Conservation (phyloP, 139 green algal genomes). For the Closterium sp. region DNA sequence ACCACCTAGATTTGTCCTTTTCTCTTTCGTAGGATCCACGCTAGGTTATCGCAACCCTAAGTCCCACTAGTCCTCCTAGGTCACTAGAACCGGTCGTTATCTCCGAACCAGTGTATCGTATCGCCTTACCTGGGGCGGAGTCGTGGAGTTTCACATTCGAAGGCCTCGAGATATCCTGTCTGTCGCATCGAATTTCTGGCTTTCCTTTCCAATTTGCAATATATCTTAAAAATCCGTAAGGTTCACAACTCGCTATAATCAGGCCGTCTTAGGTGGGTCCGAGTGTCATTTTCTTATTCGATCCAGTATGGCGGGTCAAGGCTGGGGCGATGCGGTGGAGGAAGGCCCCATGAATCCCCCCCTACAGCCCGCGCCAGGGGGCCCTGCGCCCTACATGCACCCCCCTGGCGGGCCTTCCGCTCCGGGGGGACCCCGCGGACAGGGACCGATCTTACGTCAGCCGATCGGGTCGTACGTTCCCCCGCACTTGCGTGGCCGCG, state of each 20-base stretch:
- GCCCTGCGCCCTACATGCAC: background rate
- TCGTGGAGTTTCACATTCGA: background rate
- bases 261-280: background rate
- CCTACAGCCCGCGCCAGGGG: background rate
- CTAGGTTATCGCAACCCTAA: background rate
- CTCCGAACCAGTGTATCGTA: background rate
- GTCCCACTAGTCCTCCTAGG: background rate
- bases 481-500: conserved; percentile 64
- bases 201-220: background rate
- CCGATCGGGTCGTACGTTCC: conserved; percentile 63
- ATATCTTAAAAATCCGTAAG: background rate
- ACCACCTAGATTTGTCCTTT: background rate
- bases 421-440: background rate
- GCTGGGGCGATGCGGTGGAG: background rate
- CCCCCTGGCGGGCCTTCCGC: background rate
- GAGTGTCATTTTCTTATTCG: background rate
- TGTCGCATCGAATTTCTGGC: background rate
- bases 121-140: background rate
- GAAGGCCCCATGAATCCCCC: too few relatives aligned
- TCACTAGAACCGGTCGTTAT: background rate
- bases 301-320: background rate
- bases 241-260: background rate
- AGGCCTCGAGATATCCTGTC: background rate
- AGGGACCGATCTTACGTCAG: background rate
- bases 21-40: background rate